Evolutionary conservation across 805 yeast species (phyloP).

Genomic region (Wickerhamomyces subpelliculosus): DNA sequence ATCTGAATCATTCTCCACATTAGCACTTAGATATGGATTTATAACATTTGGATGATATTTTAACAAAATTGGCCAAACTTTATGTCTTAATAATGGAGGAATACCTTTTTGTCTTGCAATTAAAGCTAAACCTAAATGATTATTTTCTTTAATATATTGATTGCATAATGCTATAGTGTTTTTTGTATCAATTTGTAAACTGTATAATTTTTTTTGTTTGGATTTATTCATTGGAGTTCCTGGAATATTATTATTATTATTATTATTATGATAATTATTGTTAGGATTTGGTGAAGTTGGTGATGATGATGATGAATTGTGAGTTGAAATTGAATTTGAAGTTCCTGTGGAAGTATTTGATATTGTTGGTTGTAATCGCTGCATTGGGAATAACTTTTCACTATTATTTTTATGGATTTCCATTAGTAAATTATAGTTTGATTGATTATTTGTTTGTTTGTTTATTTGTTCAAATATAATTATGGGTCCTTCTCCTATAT

Average conservation of each 20-base stretch:
- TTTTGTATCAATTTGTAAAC: background rate
- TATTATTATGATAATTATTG: background rate
- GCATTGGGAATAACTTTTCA: too few species aligned
- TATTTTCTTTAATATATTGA: slow-evolving; percentile 46
- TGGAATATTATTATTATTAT: background rate
- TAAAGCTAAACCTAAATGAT: slow-evolving; percentile 70
- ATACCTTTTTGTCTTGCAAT: slow-evolving; percentile 79
- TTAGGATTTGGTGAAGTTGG: background rate
- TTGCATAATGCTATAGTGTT: slow-evolving; percentile 44
- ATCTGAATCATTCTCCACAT: slow-evolving; percentile 28
- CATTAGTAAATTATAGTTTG: too few species aligned
- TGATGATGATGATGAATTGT: slow-evolving; percentile 7
- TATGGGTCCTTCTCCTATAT: background rate
- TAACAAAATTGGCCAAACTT: slow-evolving; percentile 79
- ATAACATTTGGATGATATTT: slow-evolving; percentile 81
- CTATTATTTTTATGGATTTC: too few species aligned
- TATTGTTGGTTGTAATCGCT: slow-evolving; percentile 10
- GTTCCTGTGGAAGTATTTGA: slow-evolving; percentile 12
- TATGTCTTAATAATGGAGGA: slow-evolving; percentile 72
- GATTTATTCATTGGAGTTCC: background rate
- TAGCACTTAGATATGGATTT: slow-evolving; percentile 59
- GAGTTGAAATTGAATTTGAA: background rate
- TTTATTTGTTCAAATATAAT: background rate
- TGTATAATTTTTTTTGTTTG: background rate
- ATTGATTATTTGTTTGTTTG: too few species aligned